Conservation (phyloP, 176 grass and related monocot genomes). For the Zea mays region Zm-B73-REFERENCE-NAM-5.0 NC_050103.1:73113001-73113500, state of each 20-base stretch:
- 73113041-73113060: slow-evolving; percentile 14
- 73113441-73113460: slow-evolving; percentile 94
- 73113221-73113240: background rate
- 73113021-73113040: background rate
- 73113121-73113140: slow-evolving; percentile 35
- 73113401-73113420: slow-evolving; percentile 91
- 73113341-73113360: slow-evolving; percentile 76
- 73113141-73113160: slow-evolving; percentile 25
- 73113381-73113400: slow-evolving; percentile 68
- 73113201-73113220: slow-evolving; percentile 38
- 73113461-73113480: slow-evolving; percentile 64
- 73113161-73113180: slow-evolving; percentile 36
- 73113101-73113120: background rate
- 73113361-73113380: slow-evolving; percentile 66
- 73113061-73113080: slow-evolving; percentile 8
- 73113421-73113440: slow-evolving; percentile 96
- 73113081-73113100: background rate
- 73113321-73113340: slow-evolving; percentile 70
- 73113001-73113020: slow-evolving; percentile 1
- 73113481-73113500: slow-evolving; percentile 89
- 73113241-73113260: background rate
- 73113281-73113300: background rate
- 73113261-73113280: background rate
- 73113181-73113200: slow-evolving; percentile 40
- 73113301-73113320: slow-evolving; percentile 47